Evolutionary conservation across 1,284 basidiomycete species (phyloP), one percentile per base, ranked within the genome.

Genomic region (Ustanciosporium gigantosporum): DNA sequence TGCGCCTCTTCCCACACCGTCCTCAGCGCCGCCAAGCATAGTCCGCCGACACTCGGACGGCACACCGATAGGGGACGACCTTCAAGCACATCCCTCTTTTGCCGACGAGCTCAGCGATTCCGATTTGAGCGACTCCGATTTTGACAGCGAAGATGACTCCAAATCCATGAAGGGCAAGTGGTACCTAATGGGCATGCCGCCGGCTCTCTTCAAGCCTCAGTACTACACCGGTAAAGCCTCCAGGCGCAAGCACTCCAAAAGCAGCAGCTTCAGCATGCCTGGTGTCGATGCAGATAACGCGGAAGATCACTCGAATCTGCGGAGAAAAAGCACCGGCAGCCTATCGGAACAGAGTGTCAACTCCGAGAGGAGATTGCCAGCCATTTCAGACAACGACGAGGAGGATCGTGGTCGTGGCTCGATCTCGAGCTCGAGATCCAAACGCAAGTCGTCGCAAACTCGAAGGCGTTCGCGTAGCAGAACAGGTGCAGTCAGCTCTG

Each of bases 171-270:
- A 68, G 48, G 53, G 69, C 29, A 70, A 69, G 29, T 70, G 66
- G 70, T 73, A 73, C 35, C 43, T 73, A 24, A 73, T 73, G 70
- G 68, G 68, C 23, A 71, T 73, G 66, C 66, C 70, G 2, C 49
- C 67, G 7, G 53, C 60, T n/a, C 46, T 61, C 21, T 72, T 72
- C 55, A 72, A 62, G 47, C 55, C 68, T 0, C 38, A 61, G 20
- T 55, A 62, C 43, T 65, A 65, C 42, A 55, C 56, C 13, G 29
- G 41, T 39, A 59, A 66, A 42, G 44, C 36, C 40, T 42, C 41
- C 37, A 43, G 49, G 29, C 60, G 60, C 11, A 46, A 55, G 4
- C 46, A 46, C 23, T 22, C 29, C 19, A 57, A 55, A 29, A 46
- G 24, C 25, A 43, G 31, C 34, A 44, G 43, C 38, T 43, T 36